Evolutionary conservation across 805 yeast species (phyloP).

Genomic region (Metschnikowia amazonensis): DNA sequence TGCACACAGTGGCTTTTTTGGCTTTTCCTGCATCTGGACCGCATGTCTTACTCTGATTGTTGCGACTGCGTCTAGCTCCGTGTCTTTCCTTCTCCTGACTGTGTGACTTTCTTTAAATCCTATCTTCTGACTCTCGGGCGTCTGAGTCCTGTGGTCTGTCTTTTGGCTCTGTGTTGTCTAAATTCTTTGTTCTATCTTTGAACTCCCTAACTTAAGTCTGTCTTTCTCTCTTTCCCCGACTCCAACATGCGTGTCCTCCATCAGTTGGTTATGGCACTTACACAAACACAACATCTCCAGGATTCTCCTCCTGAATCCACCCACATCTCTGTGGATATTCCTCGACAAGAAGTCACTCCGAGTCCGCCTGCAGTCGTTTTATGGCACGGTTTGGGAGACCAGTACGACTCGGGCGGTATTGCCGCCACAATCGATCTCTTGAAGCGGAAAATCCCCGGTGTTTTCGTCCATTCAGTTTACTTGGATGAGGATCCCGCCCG

Average conservation of each 20-base stretch:
- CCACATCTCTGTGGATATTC: neutral
- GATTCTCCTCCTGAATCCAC: neutral
- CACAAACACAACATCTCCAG: neutral
- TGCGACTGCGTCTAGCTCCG: too few relatives aligned
- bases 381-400: constrained; percentile 87
- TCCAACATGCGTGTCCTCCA: constrained; percentile 1
- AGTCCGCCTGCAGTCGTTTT: constrained; percentile 48
- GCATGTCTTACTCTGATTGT: neutral
- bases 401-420: constrained; percentile 60
- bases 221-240: neutral
- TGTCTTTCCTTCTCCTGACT: too few relatives aligned
- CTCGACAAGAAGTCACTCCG: neutral
- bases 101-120: too few relatives aligned
- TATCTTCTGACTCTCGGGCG: too few relatives aligned
- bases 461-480: constrained; percentile 50
- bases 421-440: constrained; percentile 42
- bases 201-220: neutral
- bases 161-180: too few relatives aligned
- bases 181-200: too few relatives aligned
- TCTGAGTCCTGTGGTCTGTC: too few relatives aligned
- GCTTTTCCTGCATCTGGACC: neutral
- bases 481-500: constrained; percentile 45
- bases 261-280: constrained; percentile 1
- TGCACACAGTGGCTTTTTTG: too few relatives aligned
- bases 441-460: constrained; percentile 44